Evolutionary conservation across 1,284 basidiomycete genomes (phyloP), one percentile per base, ranked within the genome.

Genomic region (Phenoliferia sp.): DNA sequence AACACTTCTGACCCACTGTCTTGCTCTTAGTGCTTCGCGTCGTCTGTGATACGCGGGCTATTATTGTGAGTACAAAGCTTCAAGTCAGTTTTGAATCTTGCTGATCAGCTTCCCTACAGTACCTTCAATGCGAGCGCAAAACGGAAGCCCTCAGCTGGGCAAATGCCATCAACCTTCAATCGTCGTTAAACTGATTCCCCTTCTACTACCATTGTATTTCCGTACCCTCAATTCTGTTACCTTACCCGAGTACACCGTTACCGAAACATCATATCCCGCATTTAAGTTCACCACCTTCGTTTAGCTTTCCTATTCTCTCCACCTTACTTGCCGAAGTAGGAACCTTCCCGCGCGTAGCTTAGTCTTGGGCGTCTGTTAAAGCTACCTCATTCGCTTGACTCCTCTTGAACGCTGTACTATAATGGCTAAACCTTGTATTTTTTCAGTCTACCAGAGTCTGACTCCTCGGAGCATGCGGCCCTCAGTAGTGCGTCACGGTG

Each of bases 41-140:
- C 66, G 88, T 90, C 63, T 60, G 68, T 36, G 90, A 92, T 75
- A 89, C 90, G 79, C 90, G 90, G 80, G 92, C 92, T 9, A 92
- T 97, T 72, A 83, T 95, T 44, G 39, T 44, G 12, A 12, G 39
- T 22, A 12, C 39, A 12, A 12, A 12, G 12, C 39, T 44, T 44
- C 39, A 12, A 12, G 12, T 44, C 39, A 12, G 39, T 12, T 44
- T 12, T 22, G 39, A 44, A 12, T 12, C 39, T 22, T 44, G 12
- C 39, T 44, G 22, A 44, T 22, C 39, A 12, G 12, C 22, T 44
- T 44, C 39, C 39, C 39, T 12, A 12, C 39, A 44, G 64, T 97
- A 97, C 80, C 92, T 97, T 76, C 89, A 90, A 76, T 90, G 89
- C 58, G 57, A 39, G 6, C 56, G 68, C 31, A 62, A 59, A 12